Conservation (phyloP, 768 basidiomycete genomes). For the Hygrophoropsis aurantiaca region DNA sequence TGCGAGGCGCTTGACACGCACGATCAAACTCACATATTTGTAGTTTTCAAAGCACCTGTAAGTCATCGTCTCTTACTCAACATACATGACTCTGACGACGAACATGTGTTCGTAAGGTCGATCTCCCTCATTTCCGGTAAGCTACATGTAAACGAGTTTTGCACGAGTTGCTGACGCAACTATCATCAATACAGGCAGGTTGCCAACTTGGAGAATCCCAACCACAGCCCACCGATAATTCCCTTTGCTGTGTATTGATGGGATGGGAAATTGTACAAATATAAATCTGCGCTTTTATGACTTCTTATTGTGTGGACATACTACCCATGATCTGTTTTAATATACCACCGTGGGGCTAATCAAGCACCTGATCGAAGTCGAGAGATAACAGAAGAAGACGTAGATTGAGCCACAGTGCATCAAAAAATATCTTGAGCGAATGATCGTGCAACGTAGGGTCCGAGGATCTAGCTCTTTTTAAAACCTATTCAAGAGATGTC, state of each 20-base stretch:
- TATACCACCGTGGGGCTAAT: no score
- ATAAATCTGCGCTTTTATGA: no score
- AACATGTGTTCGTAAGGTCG: constrained; percentile 44
- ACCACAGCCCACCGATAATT: constrained; percentile 56
- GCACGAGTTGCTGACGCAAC: constrained; percentile 6
- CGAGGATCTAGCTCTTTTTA: constrained; percentile 28
- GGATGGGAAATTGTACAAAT: not conserved
- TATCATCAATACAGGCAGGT: constrained; percentile 40
- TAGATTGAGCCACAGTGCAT: no score
- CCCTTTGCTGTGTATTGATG: constrained; percentile 59
- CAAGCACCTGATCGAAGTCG: no score
- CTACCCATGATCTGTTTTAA: not conserved
- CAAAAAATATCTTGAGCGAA: not conserved
- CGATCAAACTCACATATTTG: constrained; percentile 77
- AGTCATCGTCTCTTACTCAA: constrained; percentile 18
- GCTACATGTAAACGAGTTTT: constrained; percentile 15
- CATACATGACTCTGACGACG: constrained; percentile 1
- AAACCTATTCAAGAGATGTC: constrained; percentile 18
- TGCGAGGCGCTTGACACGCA: constrained; percentile 85
- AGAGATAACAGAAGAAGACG: no score
- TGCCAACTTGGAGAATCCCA: constrained; percentile 57
- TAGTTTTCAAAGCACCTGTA: constrained; percentile 85
- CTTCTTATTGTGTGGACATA: not conserved
- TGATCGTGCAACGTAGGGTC: not conserved
- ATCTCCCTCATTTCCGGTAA: constrained; percentile 74